Conservation (phyloP, 176 grass and related monocot species). For the Typha latifolia region DNA sequence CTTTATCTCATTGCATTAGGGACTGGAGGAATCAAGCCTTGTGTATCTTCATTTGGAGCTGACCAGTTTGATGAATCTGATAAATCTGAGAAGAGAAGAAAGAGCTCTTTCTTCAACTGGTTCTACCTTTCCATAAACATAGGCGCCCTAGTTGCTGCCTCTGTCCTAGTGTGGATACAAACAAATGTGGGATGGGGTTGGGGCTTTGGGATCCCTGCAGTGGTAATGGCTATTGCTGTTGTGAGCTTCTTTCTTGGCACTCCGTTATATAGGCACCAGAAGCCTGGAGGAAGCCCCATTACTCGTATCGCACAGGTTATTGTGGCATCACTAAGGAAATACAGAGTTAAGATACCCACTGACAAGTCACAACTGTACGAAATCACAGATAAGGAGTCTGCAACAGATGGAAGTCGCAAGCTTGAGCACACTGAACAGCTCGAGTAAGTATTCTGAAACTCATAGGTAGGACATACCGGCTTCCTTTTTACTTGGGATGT, state of each 20-base stretch:
- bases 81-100: slow-evolving; percentile 40
- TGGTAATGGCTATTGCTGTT: slow-evolving; percentile 66
- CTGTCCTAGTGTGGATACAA: slow-evolving; percentile 81
- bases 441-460: slow-evolving; percentile 16
- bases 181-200: slow-evolving; percentile 73
- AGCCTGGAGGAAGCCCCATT: slow-evolving; percentile 62
- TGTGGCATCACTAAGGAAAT: slow-evolving; percentile 43
- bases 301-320: slow-evolving; percentile 71
- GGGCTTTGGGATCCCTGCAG: slow-evolving; percentile 84
- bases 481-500: neutral
- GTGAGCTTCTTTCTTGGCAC: slow-evolving; percentile 70
- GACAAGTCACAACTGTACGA: slow-evolving; percentile 41
- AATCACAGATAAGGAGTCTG: slow-evolving; percentile 51
- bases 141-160: slow-evolving; percentile 64
- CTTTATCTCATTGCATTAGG: slow-evolving; percentile 69
- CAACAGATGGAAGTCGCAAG: slow-evolving; percentile 65
- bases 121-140: slow-evolving; percentile 96
- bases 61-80: slow-evolving; percentile 84
- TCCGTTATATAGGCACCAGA: slow-evolving; percentile 66
- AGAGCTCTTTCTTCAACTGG: slow-evolving; percentile 92
- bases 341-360: slow-evolving; percentile 22
- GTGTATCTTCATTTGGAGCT: slow-evolving; percentile 68
- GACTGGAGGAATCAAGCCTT: slow-evolving; percentile 87
- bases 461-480: neutral
- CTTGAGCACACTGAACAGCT: slow-evolving; percentile 66